phyloP scores from a whole-genome alignment of 2,329 filamentous ascomycete species.

The Alternaria metachromatica region DNA sequence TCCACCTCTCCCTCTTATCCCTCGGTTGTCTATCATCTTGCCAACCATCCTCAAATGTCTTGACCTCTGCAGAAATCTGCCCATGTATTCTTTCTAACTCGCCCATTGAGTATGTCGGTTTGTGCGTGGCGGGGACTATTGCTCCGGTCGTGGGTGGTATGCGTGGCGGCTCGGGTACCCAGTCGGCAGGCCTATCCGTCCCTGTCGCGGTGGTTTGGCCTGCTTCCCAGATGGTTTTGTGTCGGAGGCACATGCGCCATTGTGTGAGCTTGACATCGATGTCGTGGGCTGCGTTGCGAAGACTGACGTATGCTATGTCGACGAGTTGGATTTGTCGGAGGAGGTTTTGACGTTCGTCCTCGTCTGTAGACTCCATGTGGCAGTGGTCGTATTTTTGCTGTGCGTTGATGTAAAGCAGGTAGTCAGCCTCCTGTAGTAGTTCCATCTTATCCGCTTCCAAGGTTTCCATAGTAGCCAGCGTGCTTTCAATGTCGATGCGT shows the following conservation, averaged over 20 bases:
- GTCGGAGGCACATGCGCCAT: constrained; percentile 25
- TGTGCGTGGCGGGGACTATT: constrained; percentile 6
- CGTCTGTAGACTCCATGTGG: constrained; percentile 10
- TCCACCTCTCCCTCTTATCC: constrained; percentile 24
- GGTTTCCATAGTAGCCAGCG: constrained; percentile 13
- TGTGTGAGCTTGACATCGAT: constrained; percentile 24
- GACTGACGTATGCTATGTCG: constrained; percentile 23
- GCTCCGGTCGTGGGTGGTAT: background rate
- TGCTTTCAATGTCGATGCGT: constrained; percentile 19
- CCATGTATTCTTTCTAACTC: constrained; percentile 27
- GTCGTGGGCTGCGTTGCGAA: constrained; percentile 22
- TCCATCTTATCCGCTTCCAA: constrained; percentile 20
- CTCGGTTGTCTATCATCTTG: constrained; percentile 3
- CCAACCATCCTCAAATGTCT: constrained; percentile 24
- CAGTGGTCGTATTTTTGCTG: constrained; percentile 33
- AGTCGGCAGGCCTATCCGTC: constrained; percentile 6
- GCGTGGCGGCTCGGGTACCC: constrained; percentile 14
- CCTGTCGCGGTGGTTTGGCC: background rate
- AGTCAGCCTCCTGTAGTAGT: constrained; percentile 30
- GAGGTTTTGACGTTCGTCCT: constrained; percentile 25
- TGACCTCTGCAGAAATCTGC: constrained; percentile 23
- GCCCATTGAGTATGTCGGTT: constrained; percentile 24
- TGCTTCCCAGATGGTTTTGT: constrained; percentile 24
- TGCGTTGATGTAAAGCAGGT: constrained; percentile 22
- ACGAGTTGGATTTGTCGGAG: constrained; percentile 30